Evolutionary conservation across 371 early-diverging fungal species (phyloP).

Genomic region (Mortierella sp.): DNA sequence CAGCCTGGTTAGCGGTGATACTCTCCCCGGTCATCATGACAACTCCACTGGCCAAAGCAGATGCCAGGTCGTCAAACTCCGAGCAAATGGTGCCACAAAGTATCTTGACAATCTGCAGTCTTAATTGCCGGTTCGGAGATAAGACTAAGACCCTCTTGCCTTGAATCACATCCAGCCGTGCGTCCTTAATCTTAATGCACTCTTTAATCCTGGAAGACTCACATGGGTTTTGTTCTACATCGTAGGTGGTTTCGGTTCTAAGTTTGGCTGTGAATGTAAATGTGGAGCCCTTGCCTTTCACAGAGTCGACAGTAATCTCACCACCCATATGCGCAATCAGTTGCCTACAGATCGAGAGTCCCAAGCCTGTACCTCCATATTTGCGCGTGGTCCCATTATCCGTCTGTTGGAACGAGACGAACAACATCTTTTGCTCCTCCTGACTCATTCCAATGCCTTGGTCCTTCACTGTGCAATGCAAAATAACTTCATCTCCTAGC

Average conservation of each 20-base stretch:
- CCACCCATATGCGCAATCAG: constrained; percentile 70
- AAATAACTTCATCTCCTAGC: constrained; percentile 28
- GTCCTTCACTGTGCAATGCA: constrained; percentile 55
- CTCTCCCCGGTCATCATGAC: constrained; percentile 27
- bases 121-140: constrained; percentile 30
- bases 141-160: constrained; percentile 54
- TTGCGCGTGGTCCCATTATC: constrained; percentile 73
- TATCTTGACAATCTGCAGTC: constrained; percentile 24
- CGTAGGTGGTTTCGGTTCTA: constrained; percentile 35
- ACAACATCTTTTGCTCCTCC: constrained; percentile 67
- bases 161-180: constrained; percentile 36
- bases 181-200: constrained; percentile 39
- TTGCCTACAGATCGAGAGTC: constrained; percentile 69
- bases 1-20: neutral
- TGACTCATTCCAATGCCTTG: constrained; percentile 69
- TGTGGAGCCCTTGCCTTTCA: constrained; percentile 67
- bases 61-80: constrained; percentile 25
- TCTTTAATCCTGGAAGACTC: constrained; percentile 35
- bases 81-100: neutral
- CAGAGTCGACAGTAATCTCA: constrained; percentile 63
- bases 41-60: constrained; percentile 32
- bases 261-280: constrained; percentile 66
- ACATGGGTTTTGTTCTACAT: constrained; percentile 53
- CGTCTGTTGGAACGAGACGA: constrained; percentile 71
- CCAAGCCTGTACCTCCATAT: constrained; percentile 76